A percentile compares a stretch with the other conserved stretches of the same genome.
These are phyloP conservation scores for Pseudogymnoascus sp. DNA, from an alignment of 2,329 filamentous ascomycete species.

Conservation along the genomic window DNA sequence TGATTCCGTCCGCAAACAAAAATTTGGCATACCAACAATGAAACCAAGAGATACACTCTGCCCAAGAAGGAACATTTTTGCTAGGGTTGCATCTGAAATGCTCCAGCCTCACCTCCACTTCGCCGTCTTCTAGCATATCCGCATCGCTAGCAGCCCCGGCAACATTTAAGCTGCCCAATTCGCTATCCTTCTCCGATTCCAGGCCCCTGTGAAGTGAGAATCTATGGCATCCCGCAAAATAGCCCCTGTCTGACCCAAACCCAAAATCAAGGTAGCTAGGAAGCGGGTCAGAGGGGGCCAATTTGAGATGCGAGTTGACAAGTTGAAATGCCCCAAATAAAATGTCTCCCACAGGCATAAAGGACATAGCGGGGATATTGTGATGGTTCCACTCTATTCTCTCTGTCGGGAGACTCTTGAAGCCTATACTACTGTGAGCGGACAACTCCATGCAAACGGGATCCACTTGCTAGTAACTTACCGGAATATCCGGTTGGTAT, in stretches of 20 bases:
- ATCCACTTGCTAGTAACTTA: background rate
- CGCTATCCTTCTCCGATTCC: background rate
- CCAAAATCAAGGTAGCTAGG: conserved; percentile 6
- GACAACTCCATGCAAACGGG: background rate
- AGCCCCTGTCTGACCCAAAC: conserved; percentile 1
- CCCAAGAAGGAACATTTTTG: background rate
- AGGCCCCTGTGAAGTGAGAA: conserved; percentile 3
- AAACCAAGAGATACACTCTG: conserved; percentile 1
- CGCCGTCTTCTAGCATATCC: background rate
- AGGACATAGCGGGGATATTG: background rate
- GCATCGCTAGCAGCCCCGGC: too few relatives aligned
- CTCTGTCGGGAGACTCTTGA: background rate
- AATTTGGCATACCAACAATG: conserved; percentile 1
- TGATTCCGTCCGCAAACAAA: conserved; percentile 5
- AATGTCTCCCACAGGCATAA: conserved; percentile 6
- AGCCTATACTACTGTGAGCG: background rate
- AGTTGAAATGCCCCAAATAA: conserved; percentile 3
- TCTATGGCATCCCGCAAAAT: conserved; percentile 1
- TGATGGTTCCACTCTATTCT: conserved; percentile 1
- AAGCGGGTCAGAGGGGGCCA: background rate
- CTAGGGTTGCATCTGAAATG: conserved; percentile 7
- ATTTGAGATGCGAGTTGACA: background rate
- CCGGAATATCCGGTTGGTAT: conserved; percentile 2
- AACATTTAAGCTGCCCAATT: background rate
- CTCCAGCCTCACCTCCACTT: background rate